Base-by-base conservation (phyloP, 164 flowering plant genomes). In the Umbellularia californica region DNA sequence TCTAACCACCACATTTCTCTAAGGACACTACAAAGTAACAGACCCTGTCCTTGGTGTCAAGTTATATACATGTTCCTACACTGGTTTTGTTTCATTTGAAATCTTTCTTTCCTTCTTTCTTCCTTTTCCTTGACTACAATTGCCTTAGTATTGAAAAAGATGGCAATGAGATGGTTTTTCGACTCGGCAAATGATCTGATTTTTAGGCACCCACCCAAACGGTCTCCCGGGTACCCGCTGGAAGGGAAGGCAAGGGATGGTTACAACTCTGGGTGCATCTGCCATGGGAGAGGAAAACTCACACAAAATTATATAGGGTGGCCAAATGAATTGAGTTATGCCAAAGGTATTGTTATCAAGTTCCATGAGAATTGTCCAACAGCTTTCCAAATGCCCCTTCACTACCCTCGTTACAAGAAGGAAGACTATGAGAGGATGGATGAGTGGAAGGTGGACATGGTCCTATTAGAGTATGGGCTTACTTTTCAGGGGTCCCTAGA, bases 381-480 rank as follows among this genome's bases (percentile, higher is more conserved):
- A 35, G 70, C 2, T 5, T 72, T 72, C 35, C 74, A 72, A 35
- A 72, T 72, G 74, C 74, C 67, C 13, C 66, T 58, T 15, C 74
- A 72, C 28, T 72, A 72, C 66, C 74, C 74, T 70, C 72, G 74
- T 19, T 72, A 72, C 47, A 72, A 50, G 20, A 72, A 60, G 67
- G 74, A 58, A 20, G 74, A 72, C 14, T 72, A 58, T 27, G 66
- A 58, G 74, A 58, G 51, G 28, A 72, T 58, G 74, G 60, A 50
- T 7, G 67, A 58, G 66, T 30, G 66, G 74, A 72, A 33, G 50
- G 67, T 72, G 65, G 74, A 72, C 66, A 27, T 72, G 74, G 24
- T 81, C n/a, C 75, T 81, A 2, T 47, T 55, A 33, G 77, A 72
- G 58, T 81, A 81, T 76, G 83, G 81, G 27, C 73, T 81, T 28